These are phyloP conservation scores for Lineolata rhizophorae DNA, from an alignment of 495 filamentous ascomycete genomes.

Conservation along the genomic window DNA sequence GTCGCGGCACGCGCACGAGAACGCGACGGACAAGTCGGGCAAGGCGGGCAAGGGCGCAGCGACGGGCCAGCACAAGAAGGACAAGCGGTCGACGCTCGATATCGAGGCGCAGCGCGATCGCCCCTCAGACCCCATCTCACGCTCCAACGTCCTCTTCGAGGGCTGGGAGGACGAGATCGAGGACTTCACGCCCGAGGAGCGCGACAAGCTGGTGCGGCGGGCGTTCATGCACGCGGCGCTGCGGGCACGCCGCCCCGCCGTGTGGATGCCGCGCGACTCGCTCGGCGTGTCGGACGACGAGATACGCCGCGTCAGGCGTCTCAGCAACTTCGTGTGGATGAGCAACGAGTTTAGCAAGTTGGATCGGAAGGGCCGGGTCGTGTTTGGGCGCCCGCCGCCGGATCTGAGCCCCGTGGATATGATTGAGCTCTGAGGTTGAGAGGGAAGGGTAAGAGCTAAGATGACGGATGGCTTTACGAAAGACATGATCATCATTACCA, in stretches of 20 bases:
- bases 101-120: conserved; percentile 1
- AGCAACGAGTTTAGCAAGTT: conserved; percentile 78
- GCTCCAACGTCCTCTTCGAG: conserved; percentile 64
- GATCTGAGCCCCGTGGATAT: conserved; percentile 85
- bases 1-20: neutral
- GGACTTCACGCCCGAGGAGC: conserved; percentile 77
- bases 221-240: conserved; percentile 85
- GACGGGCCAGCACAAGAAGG: too few species aligned
- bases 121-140: neutral
- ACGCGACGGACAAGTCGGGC: neutral
- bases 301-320: conserved; percentile 50
- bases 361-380: conserved; percentile 63
- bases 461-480: too few species aligned
- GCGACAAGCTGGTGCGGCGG: conserved; percentile 65
- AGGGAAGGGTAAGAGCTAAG: too few species aligned
- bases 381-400: conserved; percentile 72
- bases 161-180: conserved; percentile 82
- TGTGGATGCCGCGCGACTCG: conserved; percentile 91
- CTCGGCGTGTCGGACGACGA: conserved; percentile 85
- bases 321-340: conserved; percentile 75
- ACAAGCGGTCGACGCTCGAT: neutral
- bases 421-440: conserved; percentile 45
- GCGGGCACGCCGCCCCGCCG: conserved; percentile 61
- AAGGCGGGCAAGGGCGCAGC: neutral
- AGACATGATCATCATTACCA: too few species aligned